Conservation (phyloP, 2,329 filamentous ascomycete genomes). For the Byssochlamys sp. region DNA sequence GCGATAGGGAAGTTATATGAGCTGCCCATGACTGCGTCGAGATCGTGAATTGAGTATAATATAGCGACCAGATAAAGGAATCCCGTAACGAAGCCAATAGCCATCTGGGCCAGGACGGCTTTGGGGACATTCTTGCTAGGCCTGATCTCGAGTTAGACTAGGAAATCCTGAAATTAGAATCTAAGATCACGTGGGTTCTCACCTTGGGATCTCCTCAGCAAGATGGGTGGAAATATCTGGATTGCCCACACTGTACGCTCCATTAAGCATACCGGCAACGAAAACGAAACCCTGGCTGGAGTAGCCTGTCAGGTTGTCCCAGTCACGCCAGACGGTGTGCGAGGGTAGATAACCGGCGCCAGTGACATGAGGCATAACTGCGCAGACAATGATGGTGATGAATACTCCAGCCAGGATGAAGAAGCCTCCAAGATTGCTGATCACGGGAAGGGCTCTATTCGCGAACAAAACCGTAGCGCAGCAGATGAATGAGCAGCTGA, state of each 20-base stretch:
- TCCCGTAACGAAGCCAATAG: constrained; percentile 38
- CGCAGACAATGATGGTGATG: constrained; percentile 45
- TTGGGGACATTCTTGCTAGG: constrained; percentile 40
- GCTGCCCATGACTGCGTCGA: constrained; percentile 31
- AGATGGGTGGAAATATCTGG: constrained; percentile 57
- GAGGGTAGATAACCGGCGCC: constrained; percentile 37
- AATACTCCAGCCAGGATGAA: constrained; percentile 46
- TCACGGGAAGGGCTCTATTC: constrained; percentile 43
- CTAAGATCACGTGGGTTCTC: constrained; percentile 1
- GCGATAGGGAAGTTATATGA: constrained; percentile 38
- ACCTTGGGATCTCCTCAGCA: constrained; percentile 53
- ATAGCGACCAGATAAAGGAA: constrained; percentile 42
- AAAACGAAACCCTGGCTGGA: constrained; percentile 53
- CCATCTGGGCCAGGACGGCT: constrained; percentile 42
- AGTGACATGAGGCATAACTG: constrained; percentile 44
- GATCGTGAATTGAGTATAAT: constrained; percentile 43
- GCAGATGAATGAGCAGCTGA: constrained; percentile 47
- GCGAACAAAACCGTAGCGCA: constrained; percentile 46
- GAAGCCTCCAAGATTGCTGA: constrained; percentile 48
- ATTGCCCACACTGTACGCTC: constrained; percentile 58
- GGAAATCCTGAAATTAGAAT: neutral
- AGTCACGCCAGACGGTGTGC: constrained; percentile 46
- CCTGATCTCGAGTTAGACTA: constrained; percentile 11
- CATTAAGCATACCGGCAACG: constrained; percentile 57
- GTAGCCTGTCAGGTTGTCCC: constrained; percentile 41